Evolutionary conservation across 1,284 basidiomycete genomes (phyloP), one percentile per base, ranked within the genome.

Genomic region (Porogramme epimiltina): DNA sequence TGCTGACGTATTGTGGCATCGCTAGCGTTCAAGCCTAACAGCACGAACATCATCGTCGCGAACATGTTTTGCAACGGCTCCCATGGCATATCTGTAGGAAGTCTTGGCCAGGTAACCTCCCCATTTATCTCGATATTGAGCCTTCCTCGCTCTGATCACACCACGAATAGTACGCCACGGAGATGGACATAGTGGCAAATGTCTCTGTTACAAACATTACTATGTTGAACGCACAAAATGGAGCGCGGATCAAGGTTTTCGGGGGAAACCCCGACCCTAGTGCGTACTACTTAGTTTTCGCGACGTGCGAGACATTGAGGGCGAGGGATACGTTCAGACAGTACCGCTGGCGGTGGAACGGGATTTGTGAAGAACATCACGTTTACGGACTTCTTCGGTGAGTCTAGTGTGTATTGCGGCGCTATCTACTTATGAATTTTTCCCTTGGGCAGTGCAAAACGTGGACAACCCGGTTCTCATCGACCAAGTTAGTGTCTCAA

Each of bases 181-280:
- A 79, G 54, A 82, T 77, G 44, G 84, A 87, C 61, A 83, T 89
- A 41, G 82, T 87, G n/a, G 73, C 81, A 51, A 82, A 88, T 60
- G 76, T 87, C n/a, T 73, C 75, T 10, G 78, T 65, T 36, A 75
- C 76, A 47, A 80, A 84, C 58, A 72, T 86, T 52, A 75, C 71
- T 19, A 85, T 85, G 81, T 68, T 74, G 20, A 81, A 84, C 51
- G 79, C 81, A 9, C 71, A 82, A 54, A 84, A 86, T 56, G 85
- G 83, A 0, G 83, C 82, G 0, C 73, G 84, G n/a, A 86, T 87
- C 66, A 87, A 87, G 66, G 81, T 82, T 2, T 85, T 80, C 67
- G 82, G 82, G 9, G 84, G 84, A 0, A 73, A 61, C 41, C 63
- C 66, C 2, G 45, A 52, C 38, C 59, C 66, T 1, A 58, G 67